Evolutionary conservation across 805 yeast species (phyloP), one percentile per base, ranked within the genome.

Genomic region (Barnettozyma californica): DNA sequence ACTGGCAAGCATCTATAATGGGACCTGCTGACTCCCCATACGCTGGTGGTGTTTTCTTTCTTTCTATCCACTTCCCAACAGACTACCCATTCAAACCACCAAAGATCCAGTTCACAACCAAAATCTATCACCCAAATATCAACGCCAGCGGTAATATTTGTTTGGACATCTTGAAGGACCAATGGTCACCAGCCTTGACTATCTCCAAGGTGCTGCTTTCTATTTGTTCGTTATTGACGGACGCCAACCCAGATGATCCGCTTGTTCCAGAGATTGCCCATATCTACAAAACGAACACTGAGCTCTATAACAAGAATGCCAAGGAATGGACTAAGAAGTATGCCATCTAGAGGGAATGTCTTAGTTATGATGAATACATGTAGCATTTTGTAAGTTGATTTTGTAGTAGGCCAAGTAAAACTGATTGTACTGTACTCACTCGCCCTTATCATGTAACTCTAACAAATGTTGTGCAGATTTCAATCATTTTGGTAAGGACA

Each of bases 1-100:
- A 92, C 76, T 94, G 99, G 99, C 98, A 94, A 74, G 99, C 98
- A 38, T 91, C 98, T 40, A 94, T 94, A 68, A 89, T 94, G 95
- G 99, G 99, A 44, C 99, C 99, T 45, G 80, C 96, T 58, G 98
- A 94, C 72, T 87, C 97, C 43, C 94, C 87, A 52, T 81, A 81
- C 61, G 77, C 85, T 35, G 92, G 92, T 56, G 99, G 98, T 63
- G 97, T 92, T 41, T 94, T 94, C 71, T 94, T 94, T 78, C 79
- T 94, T 54, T 83, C 95, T 47, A 90, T 94, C 68, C 96, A 90
- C 68, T 94, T 94, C 86, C 99, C 99, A 67, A 91, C 98, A 50
- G 98, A 94, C 71, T 94, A 94, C 70, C 99, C 99, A 48, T 94
- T 92, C 77, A 94, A 94, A 74, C 97, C 99, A 49, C 99, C 99